These are phyloP conservation scores for Pythium brachiatum DNA, from an alignment of 352 stramenopile species.

Conservation along the genomic window DNA sequence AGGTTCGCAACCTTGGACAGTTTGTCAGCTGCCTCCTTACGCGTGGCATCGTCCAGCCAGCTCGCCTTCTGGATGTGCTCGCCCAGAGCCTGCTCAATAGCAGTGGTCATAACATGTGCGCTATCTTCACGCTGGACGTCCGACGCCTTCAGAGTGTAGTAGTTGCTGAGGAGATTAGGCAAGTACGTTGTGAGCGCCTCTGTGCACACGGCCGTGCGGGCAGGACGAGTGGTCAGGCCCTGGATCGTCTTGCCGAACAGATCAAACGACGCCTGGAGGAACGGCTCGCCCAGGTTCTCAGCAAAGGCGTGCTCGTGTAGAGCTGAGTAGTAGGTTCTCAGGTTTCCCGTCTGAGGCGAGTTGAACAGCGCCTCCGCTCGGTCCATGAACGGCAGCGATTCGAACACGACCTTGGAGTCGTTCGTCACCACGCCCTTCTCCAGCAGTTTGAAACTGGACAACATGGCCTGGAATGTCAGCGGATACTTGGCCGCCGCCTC, in stretches of 20 bases:
- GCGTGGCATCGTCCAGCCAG: slow-evolving; percentile 88
- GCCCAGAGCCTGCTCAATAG: slow-evolving; percentile 75
- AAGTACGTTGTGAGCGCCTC: slow-evolving; percentile 27
- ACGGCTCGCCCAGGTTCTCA: slow-evolving; percentile 47
- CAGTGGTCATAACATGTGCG: slow-evolving; percentile 78
- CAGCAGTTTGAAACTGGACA: slow-evolving; percentile 34
- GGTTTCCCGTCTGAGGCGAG: slow-evolving; percentile 32
- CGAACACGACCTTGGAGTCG: slow-evolving; percentile 38
- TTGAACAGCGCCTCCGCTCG: slow-evolving; percentile 37
- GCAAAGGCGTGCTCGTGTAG: slow-evolving; percentile 25
- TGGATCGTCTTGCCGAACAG: slow-evolving; percentile 78
- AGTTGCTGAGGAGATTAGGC: slow-evolving; percentile 55
- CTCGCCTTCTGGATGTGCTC: slow-evolving; percentile 81
- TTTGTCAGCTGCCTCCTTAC: slow-evolving; percentile 75
- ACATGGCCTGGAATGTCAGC: slow-evolving; percentile 33
- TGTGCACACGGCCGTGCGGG: slow-evolving; percentile 68
- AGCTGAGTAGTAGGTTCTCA: slow-evolving; percentile 30
- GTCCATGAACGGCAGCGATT: slow-evolving; percentile 49
- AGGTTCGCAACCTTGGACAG: slow-evolving; percentile 45
- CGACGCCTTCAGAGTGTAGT: slow-evolving; percentile 84
- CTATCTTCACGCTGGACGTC: slow-evolving; percentile 61
- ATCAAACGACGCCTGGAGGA: slow-evolving; percentile 80
- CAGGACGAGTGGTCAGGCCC: slow-evolving; percentile 52
- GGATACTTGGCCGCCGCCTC: slow-evolving; percentile 46
- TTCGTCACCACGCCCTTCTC: slow-evolving; percentile 27